Evolutionary conservation across 2,329 filamentous ascomycete species (phyloP).

Genomic region (Dactylellina drechsleri): DNA sequence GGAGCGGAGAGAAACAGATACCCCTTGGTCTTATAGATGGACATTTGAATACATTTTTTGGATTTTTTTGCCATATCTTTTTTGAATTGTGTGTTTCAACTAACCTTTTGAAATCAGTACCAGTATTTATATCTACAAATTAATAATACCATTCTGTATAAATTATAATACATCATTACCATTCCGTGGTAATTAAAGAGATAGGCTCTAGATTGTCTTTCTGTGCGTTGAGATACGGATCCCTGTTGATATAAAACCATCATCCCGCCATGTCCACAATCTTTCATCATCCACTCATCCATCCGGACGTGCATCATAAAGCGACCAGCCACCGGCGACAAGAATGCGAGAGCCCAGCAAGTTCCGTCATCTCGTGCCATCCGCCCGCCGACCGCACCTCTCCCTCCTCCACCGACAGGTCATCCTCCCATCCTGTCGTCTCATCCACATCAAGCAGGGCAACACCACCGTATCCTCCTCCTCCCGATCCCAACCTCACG

Average conservation of each 20-base stretch:
- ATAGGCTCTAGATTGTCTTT: too few species aligned
- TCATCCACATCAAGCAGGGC: too few species aligned
- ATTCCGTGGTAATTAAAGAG: too few species aligned
- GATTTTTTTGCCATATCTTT: not conserved
- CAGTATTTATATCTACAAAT: not conserved
- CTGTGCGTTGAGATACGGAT: too few species aligned
- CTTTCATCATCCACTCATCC: too few species aligned
- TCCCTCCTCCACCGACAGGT: not conserved
- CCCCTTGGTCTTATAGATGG: slow-evolving; percentile 31
- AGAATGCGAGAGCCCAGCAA: slow-evolving; percentile 8
- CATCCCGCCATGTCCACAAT: too few species aligned
- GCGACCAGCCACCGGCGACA: not conserved
- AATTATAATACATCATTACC: too few species aligned
- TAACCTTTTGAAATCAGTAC: not conserved
- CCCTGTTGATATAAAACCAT: too few species aligned
- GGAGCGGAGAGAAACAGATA: slow-evolving; percentile 24
- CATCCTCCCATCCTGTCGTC: too few species aligned
- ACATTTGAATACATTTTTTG: slow-evolving; percentile 12
- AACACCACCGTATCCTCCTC: not conserved
- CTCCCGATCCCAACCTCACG: not conserved
- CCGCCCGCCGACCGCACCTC: not conserved
- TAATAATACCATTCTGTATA: too few species aligned
- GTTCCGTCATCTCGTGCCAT: not conserved
- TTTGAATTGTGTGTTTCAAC: not conserved
- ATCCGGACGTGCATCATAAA: too few species aligned